These are phyloP conservation scores for Linderniella brevidens DNA, from an alignment of 257 asterid genomes.

Conservation along the genomic window DNA sequence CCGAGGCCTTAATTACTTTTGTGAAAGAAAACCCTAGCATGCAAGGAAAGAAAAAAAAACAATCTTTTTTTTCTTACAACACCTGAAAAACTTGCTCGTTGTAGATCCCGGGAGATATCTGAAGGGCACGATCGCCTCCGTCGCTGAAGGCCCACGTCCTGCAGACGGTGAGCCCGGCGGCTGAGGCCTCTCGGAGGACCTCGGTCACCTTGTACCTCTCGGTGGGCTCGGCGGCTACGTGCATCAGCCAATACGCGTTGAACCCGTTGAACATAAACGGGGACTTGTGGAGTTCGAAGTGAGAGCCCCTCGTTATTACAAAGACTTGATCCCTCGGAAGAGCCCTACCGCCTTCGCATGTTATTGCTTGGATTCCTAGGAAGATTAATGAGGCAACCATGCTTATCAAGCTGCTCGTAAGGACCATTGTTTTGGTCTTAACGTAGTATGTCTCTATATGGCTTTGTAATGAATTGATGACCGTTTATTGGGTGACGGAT, in stretches of 20 bases:
- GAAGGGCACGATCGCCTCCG: not conserved
- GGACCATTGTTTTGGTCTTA: too few species aligned
- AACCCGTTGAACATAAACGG: slow-evolving; percentile 2
- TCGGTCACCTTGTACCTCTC: not conserved
- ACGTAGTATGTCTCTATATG: too few species aligned
- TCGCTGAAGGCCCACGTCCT: slow-evolving; percentile 7
- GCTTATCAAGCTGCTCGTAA: too few species aligned
- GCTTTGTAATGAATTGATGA: too few species aligned
- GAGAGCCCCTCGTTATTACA: not conserved
- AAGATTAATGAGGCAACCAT: too few species aligned
- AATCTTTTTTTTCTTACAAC: not conserved
- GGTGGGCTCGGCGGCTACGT: not conserved
- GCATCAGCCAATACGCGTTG: slow-evolving; percentile 3
- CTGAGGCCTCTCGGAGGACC: not conserved
- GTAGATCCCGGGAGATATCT: not conserved
- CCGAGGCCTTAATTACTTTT: too few species aligned
- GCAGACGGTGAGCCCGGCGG: not conserved
- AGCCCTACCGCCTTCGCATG: too few species aligned
- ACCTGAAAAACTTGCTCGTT: not conserved
- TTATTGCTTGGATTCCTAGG: too few species aligned
- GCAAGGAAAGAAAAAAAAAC: not conserved
- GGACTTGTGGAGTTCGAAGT: not conserved
- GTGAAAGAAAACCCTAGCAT: not conserved
- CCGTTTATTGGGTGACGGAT: too few species aligned
- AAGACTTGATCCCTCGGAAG: not conserved